Base-by-base conservation (phyloP, 1,284 basidiomycete genomes). In the Ganoderma leucocontextum region DNA sequence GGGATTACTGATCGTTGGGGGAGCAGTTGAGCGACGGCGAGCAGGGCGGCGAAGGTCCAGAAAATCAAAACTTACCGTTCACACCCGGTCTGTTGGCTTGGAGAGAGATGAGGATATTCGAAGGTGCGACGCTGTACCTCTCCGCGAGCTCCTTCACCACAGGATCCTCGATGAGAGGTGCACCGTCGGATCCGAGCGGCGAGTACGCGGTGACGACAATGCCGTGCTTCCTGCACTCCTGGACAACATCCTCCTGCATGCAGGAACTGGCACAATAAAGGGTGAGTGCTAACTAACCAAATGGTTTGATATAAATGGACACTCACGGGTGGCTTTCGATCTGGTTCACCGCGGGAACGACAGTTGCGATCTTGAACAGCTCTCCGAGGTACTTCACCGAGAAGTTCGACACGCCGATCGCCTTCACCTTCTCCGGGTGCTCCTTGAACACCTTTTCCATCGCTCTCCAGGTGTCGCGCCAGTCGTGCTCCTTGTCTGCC, bases 341-440 rank as follows among this genome's bases (percentile, higher is more conserved):
- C 80, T 95, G 94, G 80, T 95, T 94, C 41, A 91, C 90, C 2
- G 92, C 93, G n/a, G 94, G 94, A 35, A 91, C 80, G 67, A 93
- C 83, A 41, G 86, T 87, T 63, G 88, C 86, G 47, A 84, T 82
- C 70, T 84, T 83, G 47, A 94, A 81, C 42, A 93, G 82, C 42
- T 86, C 82, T 69, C 87, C 81, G 53, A 93, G 80, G 79, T 83
- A 91, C 67, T 86, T 78, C 63, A 89, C 82, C 25, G 88, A 91
- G 75, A 92, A 87, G 81, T 93, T 93, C 66, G 90, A 92, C 60
- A 93, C 91, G 52, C 91, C 92, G 73, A 95, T 94, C 1, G 92
- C 91, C 75, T 86, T 88, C 74, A 92, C 80, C 80, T 93, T 93
- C 35, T 91, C 84, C 8, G 88, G 89, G 76, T 90, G 77, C 58